These are phyloP conservation scores for Cutaneotrichosporon curvatum DNA, from an alignment of 1,284 basidiomycete genomes.

Conservation along the genomic window DNA sequence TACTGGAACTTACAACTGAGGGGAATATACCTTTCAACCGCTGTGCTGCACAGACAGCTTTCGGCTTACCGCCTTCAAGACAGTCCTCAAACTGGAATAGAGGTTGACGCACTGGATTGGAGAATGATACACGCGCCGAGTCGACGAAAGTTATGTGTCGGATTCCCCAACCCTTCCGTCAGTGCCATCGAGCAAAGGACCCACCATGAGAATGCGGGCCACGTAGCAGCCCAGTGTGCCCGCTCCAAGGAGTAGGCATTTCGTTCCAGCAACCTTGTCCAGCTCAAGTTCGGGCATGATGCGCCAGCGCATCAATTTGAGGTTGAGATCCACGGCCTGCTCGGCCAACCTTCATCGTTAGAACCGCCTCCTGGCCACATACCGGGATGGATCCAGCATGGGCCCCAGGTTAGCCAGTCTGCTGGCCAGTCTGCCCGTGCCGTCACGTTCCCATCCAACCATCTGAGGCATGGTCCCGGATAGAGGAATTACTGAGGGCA, in stretches of 20 bases:
- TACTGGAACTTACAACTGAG: conserved; percentile 61
- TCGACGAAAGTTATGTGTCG: conserved; percentile 89
- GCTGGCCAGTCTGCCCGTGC: conserved; percentile 73
- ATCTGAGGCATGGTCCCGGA: conserved; percentile 45
- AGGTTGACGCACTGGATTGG: conserved; percentile 93
- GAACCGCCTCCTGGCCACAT: conserved; percentile 4
- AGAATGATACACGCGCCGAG: conserved; percentile 84
- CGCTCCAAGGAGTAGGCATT: conserved; percentile 81
- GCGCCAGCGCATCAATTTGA: conserved; percentile 97
- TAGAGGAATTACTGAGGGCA: not conserved
- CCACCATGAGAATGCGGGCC: conserved; percentile 77
- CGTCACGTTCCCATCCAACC: conserved; percentile 93
- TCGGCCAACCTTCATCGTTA: conserved; percentile 63
- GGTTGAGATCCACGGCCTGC: conserved; percentile 92
- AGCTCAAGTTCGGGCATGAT: conserved; percentile 84
- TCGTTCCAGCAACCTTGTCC: conserved; percentile 72
- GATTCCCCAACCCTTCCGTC: conserved; percentile 80
- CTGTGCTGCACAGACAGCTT: conserved; percentile 87
- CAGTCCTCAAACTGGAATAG: conserved; percentile 93
- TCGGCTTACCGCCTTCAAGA: conserved; percentile 84
- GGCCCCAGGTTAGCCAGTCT: conserved; percentile 86
- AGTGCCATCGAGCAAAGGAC: not conserved
- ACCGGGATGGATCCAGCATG: conserved; percentile 84
- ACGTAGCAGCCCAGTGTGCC: conserved; percentile 97
- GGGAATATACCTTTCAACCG: conserved; percentile 82